Evolutionary conservation across 495 filamentous ascomycete genomes (phyloP).

Genomic region (Parathielavia appendiculata): DNA sequence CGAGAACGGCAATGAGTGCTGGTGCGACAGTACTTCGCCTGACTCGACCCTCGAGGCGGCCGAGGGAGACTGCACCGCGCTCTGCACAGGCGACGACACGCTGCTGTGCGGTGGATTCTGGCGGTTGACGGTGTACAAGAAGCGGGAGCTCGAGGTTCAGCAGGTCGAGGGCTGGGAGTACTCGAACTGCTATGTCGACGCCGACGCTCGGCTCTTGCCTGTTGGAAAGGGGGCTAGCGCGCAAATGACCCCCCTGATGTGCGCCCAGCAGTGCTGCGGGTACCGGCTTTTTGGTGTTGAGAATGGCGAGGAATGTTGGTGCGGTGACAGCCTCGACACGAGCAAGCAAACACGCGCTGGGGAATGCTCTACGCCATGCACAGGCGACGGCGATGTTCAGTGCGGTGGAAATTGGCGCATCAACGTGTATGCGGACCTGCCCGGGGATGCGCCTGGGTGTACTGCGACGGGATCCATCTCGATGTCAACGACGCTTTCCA

Average conservation of each 20-base stretch:
- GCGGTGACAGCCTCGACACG: background rate
- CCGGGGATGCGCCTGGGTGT: background rate
- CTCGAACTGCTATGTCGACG: background rate
- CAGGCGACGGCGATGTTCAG: background rate
- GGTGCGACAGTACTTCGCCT: background rate
- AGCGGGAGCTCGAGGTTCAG: background rate
- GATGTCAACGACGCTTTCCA: background rate
- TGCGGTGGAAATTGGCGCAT: background rate
- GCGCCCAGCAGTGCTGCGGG: background rate
- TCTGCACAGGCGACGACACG: background rate
- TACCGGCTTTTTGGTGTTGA: background rate
- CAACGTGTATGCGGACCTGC: background rate
- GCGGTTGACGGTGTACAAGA: background rate
- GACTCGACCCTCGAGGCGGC: background rate
- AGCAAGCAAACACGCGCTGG: background rate
- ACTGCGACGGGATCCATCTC: background rate
- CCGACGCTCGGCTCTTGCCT: background rate
- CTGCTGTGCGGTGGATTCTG: background rate
- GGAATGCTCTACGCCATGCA: background rate
- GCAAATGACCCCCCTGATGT: background rate
- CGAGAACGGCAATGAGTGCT: background rate
- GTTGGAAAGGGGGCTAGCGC: background rate
- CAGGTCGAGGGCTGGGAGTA: background rate
- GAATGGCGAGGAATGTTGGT: background rate
- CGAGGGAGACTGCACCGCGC: background rate